Evolutionary conservation across 306 rosid genomes (phyloP).

Genomic region (Dryas drummondii): DNA sequence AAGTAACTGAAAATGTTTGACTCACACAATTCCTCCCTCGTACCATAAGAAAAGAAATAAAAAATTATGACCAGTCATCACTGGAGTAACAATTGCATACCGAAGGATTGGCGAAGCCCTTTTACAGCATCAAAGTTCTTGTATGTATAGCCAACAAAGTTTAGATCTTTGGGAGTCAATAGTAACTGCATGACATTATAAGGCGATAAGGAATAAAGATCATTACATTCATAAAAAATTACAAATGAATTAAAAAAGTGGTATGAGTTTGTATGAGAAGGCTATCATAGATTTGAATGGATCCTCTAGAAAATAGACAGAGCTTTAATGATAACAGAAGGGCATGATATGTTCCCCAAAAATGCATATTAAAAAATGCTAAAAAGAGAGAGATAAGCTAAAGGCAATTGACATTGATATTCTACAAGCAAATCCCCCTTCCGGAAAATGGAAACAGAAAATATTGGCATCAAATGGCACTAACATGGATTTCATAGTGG

Average conservation of each 20-base stretch:
- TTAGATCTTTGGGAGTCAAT: conserved; percentile 88
- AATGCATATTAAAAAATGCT: not conserved
- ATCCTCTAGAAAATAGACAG: not conserved
- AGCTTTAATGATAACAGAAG: not conserved
- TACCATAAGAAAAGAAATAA: not conserved
- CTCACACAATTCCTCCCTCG: conserved; percentile 2
- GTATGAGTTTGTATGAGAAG: not conserved
- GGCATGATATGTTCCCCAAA: not conserved
- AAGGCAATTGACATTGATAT: not conserved
- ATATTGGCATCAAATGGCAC: not conserved
- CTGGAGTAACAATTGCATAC: conserved; percentile 46
- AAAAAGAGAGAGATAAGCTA: not conserved
- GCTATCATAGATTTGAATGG: not conserved
- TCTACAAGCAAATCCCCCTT: not conserved
- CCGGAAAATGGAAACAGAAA: not conserved
- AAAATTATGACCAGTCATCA: conserved; percentile 11
- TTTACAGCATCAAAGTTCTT: conserved; percentile 97
- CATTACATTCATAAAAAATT: conserved; percentile 17
- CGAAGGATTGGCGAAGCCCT: conserved; percentile 76
- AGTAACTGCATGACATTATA: conserved; percentile 67
- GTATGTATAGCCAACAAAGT: conserved; percentile 95
- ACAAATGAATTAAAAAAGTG: not conserved
- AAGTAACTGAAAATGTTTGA: not conserved
- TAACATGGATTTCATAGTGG: not conserved
- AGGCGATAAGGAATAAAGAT: conserved; percentile 18